Conservation (phyloP, 495 filamentous ascomycete genomes). For the Polyplosphaeria fusca region DNA sequence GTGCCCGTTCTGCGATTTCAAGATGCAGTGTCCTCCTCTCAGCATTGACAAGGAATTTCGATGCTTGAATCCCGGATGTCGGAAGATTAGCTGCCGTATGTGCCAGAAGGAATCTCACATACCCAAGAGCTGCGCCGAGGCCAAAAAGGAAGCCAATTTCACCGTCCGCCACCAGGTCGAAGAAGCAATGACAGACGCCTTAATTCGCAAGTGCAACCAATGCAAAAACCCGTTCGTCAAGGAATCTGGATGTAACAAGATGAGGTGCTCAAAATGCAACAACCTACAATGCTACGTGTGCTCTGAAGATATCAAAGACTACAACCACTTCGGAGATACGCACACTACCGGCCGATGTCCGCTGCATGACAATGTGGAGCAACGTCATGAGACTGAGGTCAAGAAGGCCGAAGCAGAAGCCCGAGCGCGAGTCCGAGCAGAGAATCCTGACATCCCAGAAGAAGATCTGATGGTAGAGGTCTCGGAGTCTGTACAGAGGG, state of each 20-base stretch:
- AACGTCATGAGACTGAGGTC: constrained; percentile 65
- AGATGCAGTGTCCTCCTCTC: constrained; percentile 64
- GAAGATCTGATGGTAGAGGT: constrained; percentile 53
- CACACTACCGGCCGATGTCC: constrained; percentile 57
- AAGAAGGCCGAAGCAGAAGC: constrained; percentile 60
- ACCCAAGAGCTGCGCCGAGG: constrained; percentile 69
- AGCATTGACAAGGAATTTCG: constrained; percentile 72
- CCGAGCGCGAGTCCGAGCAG: constrained; percentile 52
- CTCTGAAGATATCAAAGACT: constrained; percentile 53
- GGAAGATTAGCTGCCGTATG: constrained; percentile 65
- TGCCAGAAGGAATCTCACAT: constrained; percentile 73
- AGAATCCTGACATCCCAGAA: constrained; percentile 59
- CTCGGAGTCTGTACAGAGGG: constrained; percentile 53
- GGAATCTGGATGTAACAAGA: constrained; percentile 79
- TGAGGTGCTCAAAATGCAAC: constrained; percentile 62
- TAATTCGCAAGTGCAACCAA: constrained; percentile 74
- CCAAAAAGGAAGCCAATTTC: constrained; percentile 55
- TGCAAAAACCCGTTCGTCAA: constrained; percentile 67
- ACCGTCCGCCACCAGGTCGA: constrained; percentile 66
- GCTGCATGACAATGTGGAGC: constrained; percentile 60
- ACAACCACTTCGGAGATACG: constrained; percentile 52
- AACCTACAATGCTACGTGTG: constrained; percentile 71
- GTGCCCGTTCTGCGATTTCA: constrained; percentile 83
- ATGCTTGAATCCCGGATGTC: constrained; percentile 65
- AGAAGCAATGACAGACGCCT: constrained; percentile 76